phyloP scores from a whole-genome alignment of 164 flowering plant genomes.

The Nymphaea colorata region DNA sequence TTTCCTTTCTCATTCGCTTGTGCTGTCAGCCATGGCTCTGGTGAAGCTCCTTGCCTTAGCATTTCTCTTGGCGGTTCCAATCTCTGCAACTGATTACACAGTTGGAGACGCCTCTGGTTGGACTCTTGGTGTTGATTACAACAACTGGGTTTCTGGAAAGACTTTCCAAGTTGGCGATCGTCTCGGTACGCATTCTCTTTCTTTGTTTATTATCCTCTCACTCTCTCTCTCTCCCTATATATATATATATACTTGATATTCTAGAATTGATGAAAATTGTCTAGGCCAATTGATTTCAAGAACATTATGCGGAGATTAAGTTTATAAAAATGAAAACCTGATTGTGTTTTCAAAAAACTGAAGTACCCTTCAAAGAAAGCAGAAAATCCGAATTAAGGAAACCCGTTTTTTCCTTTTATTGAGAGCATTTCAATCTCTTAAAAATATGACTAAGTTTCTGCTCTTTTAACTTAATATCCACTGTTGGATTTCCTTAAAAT shows the following conservation, averaged over 20 bases:
- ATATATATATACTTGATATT: not conserved
- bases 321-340: not conserved
- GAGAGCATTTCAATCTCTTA: no score
- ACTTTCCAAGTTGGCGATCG: slow-evolving; percentile 46
- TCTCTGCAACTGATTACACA: not conserved
- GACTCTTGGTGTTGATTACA: slow-evolving; percentile 47
- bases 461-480: no score
- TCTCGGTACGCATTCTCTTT: slow-evolving; percentile 24
- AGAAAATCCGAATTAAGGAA: no score
- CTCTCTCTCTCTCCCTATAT: not conserved
- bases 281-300: not conserved
- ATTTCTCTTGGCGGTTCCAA: not conserved
- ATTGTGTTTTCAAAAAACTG: no score
- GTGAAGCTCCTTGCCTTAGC: not conserved
- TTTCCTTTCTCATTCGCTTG: not conserved
- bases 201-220: not conserved
- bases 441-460: no score
- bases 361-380: no score
- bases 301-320: not conserved
- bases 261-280: not conserved
- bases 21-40: not conserved
- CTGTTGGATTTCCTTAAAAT: no score
- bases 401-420: no score
- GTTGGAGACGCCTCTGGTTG: slow-evolving; percentile 47
- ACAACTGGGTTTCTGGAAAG: slow-evolving; percentile 38